Percentiles rank a stretch among this genome's conserved stretches.
These are phyloP conservation scores for Nidularia sp. DNA, from an alignment of 768 basidiomycete genomes.

Conservation along the genomic window DNA sequence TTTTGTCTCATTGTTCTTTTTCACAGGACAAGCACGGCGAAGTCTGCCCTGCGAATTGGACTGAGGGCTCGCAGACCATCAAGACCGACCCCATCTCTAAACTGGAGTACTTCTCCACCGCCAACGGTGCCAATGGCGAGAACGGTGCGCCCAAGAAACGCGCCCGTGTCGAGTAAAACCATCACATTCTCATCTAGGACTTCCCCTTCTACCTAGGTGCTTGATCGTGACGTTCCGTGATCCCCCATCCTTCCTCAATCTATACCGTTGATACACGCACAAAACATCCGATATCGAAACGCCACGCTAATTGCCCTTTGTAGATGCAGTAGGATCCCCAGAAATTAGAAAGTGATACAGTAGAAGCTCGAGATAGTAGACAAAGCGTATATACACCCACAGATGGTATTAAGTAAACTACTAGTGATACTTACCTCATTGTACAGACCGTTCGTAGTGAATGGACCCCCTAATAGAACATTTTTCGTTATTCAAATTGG, in stretches of 20 bases:
- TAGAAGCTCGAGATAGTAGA: too few species aligned
- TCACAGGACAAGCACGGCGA: conserved; percentile 81
- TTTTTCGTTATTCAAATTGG: too few species aligned
- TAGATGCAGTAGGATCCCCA: too few species aligned
- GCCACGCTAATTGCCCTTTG: too few species aligned
- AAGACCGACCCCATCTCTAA: conserved; percentile 72
- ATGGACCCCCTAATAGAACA: too few species aligned
- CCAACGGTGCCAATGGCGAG: conserved; percentile 33
- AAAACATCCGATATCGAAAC: too few species aligned
- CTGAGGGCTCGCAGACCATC: conserved; percentile 75
- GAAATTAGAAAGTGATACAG: too few species aligned
- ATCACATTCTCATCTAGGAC: background rate
- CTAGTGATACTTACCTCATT: too few species aligned
- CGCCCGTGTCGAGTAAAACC: conserved; percentile 44
- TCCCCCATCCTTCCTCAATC: background rate
- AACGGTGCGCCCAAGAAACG: conserved; percentile 47
- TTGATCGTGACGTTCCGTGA: background rate
- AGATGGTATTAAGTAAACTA: too few species aligned
- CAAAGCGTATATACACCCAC: too few species aligned
- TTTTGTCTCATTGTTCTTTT: background rate
- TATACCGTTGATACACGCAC: too few species aligned
- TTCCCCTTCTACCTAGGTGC: background rate
- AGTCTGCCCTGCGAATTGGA: conserved; percentile 93
- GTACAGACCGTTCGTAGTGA: too few species aligned
- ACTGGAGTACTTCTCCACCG: conserved; percentile 64